These are phyloP conservation scores for Lathyrus sativus DNA, from an alignment of 306 rosid genomes.

Conservation along the genomic window DNA sequence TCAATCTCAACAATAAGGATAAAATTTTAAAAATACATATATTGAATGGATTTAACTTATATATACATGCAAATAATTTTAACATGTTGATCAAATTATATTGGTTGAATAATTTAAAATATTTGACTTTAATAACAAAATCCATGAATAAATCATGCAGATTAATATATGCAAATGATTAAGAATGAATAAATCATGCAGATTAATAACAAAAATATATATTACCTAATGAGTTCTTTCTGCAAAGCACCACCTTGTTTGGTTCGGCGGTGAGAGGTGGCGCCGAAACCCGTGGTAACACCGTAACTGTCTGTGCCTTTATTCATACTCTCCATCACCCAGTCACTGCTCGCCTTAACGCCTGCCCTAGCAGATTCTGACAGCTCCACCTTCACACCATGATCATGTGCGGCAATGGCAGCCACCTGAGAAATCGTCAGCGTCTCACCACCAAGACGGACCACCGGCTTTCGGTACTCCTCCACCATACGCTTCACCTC, in stretches of 20 bases:
- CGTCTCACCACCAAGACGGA: constrained; percentile 67
- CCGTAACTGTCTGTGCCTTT: constrained; percentile 85
- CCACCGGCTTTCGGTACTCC: constrained; percentile 62
- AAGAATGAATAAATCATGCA: too few relatives aligned
- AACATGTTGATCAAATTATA: too few relatives aligned
- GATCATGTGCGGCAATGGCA: constrained; percentile 52
- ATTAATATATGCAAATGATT: too few relatives aligned
- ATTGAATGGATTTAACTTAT: too few relatives aligned
- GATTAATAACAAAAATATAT: not conserved
- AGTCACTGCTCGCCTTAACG: constrained; percentile 88
- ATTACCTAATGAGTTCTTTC: constrained; percentile 72
- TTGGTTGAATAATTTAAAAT: too few relatives aligned
- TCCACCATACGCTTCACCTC: constrained; percentile 93
- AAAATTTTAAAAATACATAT: too few relatives aligned
- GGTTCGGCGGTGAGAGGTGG: constrained; percentile 81
- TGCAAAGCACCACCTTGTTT: constrained; percentile 88
- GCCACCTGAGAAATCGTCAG: constrained; percentile 86
- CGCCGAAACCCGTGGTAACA: constrained; percentile 92
- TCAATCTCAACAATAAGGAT: not conserved
- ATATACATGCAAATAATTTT: too few relatives aligned
- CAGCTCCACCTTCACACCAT: constrained; percentile 58
- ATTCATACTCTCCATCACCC: constrained; percentile 81
- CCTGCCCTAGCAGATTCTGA: constrained; percentile 68
- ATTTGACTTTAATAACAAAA: too few relatives aligned
- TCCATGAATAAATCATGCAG: too few relatives aligned